Evolutionary conservation across 2,329 filamentous ascomycete species (phyloP).

Genomic region (Ophiostoma australiae): DNA sequence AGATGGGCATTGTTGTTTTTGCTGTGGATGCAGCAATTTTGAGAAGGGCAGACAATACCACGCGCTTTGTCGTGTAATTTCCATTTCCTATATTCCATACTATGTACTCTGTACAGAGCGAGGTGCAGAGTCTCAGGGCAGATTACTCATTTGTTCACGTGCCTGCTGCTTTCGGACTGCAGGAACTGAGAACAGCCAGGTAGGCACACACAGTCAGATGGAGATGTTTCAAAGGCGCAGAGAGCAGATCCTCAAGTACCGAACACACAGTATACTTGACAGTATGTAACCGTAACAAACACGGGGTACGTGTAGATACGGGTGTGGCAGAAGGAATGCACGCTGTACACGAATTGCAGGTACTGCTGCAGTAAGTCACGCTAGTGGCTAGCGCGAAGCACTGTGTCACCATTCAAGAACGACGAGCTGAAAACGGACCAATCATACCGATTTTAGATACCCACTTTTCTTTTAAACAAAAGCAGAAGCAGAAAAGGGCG

Average conservation of each 20-base stretch:
- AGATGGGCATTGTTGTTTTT: slow-evolving; percentile 9
- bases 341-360: neutral
- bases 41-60: neutral
- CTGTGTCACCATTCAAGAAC: slow-evolving; percentile 18
- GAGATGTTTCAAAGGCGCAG: slow-evolving; percentile 8
- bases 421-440: slow-evolving; percentile 6
- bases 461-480: slow-evolving; percentile 15
- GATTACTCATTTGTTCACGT: neutral
- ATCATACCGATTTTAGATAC: slow-evolving; percentile 12
- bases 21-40: neutral
- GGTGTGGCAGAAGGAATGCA: neutral
- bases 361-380: slow-evolving; percentile 11
- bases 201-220: neutral
- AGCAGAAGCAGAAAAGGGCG: neutral
- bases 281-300: neutral
- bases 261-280: slow-evolving; percentile 13
- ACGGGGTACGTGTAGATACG: slow-evolving; percentile 12
- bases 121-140: neutral
- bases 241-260: slow-evolving; percentile 16
- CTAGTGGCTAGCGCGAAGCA: slow-evolving; percentile 21
- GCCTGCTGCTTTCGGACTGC: neutral
- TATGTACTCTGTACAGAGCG: too few species aligned
- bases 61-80: neutral
- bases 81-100: too few species aligned
- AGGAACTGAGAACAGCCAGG: neutral